Evolutionary conservation across 352 stramenopile genomes (phyloP).

Genomic region (Globisporangium rhizosaccharum): DNA sequence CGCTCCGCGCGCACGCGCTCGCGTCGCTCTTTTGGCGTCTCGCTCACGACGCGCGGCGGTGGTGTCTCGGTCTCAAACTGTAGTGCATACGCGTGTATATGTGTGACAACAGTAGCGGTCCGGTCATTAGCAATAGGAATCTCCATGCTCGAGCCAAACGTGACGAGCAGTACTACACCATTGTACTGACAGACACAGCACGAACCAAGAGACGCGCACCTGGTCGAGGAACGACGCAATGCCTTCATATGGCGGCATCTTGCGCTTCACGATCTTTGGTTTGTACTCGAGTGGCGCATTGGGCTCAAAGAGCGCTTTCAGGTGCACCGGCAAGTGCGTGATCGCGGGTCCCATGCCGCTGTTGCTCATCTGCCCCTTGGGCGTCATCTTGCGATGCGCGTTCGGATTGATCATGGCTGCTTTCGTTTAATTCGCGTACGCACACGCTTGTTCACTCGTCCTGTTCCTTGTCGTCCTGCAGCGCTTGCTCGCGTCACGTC

Average conservation of each 20-base stretch:
- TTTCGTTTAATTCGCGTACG: too few relatives aligned
- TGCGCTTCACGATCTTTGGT: constrained; percentile 75
- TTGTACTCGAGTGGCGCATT: constrained; percentile 67
- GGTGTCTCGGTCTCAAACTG: constrained; percentile 64
- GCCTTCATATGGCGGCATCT: constrained; percentile 80
- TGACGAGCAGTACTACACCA: too few relatives aligned
- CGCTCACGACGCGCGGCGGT: constrained; percentile 46
- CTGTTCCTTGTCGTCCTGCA: too few relatives aligned
- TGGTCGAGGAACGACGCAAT: constrained; percentile 33
- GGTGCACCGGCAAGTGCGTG: constrained; percentile 66
- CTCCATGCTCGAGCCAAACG: too few relatives aligned
- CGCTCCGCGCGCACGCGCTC: constrained; percentile 61
- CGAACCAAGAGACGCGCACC: constrained; percentile 12
- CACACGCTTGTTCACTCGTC: too few relatives aligned
- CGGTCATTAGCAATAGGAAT: too few relatives aligned
- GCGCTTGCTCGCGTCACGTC: too few relatives aligned
- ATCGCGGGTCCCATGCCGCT: constrained; percentile 85
- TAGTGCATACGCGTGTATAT: background rate
- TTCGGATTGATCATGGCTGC: constrained; percentile 30
- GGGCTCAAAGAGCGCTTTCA: constrained; percentile 81
- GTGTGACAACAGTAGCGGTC: background rate
- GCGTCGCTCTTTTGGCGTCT: constrained; percentile 74
- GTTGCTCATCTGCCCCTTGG: constrained; percentile 85
- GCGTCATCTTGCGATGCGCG: constrained; percentile 83
- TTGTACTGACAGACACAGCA: too few relatives aligned